A percentile compares a stretch with the other conserved stretches of the same genome.
These are phyloP conservation scores for Psilocybe cyanescens DNA, from an alignment of 768 basidiomycete genomes.

Conservation along the genomic window DNA sequence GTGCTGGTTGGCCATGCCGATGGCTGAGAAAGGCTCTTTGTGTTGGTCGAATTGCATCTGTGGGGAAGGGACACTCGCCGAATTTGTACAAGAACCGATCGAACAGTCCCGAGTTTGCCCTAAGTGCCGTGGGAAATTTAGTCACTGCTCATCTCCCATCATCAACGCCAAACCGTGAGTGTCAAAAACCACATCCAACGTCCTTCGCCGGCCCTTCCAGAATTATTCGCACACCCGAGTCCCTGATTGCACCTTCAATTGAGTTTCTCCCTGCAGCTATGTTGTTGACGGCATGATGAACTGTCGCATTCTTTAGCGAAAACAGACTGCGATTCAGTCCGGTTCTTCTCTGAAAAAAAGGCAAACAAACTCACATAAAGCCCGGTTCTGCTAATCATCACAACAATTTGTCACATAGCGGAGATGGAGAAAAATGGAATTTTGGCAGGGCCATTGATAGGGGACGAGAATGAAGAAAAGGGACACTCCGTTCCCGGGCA, in stretches of 20 bases:
- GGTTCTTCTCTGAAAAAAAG: not conserved
- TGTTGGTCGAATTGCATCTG: slow-evolving; percentile 22
- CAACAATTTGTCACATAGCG: not conserved
- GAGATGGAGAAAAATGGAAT: not conserved
- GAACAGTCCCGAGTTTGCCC: slow-evolving; percentile 30
- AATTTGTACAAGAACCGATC: slow-evolving; percentile 27
- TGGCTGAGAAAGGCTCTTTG: slow-evolving; percentile 10
- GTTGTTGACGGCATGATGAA: not conserved
- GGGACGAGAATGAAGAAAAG: slow-evolving; percentile 1
- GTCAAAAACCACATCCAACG: not conserved
- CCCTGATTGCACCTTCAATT: not conserved
- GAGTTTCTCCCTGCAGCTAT: not conserved
- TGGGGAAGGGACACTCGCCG: slow-evolving; percentile 24
- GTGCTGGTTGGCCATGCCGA: slow-evolving; percentile 20
- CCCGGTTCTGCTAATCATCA: not conserved
- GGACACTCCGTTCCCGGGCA: not conserved
- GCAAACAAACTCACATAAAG: not conserved
- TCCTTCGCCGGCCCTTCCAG: not conserved
- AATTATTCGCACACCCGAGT: not conserved
- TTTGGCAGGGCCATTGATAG: not conserved
- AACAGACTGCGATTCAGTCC: not conserved
- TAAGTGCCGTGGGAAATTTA: slow-evolving; percentile 29
- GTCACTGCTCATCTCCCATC: not conserved
- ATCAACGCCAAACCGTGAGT: not conserved
- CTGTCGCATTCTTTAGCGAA: not conserved